Evolutionary conservation across 352 stramenopile genomes (phyloP).

Genomic region (Phytophthora pistaciae): DNA sequence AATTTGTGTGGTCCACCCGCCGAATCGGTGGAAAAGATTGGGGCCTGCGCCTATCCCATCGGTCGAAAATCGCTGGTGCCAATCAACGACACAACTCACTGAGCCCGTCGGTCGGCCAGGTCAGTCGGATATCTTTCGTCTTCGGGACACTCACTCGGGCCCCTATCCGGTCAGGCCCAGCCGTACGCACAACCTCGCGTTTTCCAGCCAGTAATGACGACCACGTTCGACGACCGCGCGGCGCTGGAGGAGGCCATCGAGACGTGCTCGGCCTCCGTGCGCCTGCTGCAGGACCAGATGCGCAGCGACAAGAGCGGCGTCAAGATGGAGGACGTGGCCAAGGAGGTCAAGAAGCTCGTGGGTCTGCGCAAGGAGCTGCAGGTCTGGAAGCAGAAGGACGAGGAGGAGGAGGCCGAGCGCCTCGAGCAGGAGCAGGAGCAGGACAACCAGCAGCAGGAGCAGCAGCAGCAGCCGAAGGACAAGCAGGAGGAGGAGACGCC

Average conservation of each 20-base stretch:
- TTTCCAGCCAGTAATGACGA: conserved; percentile 24
- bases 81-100: conserved; percentile 11
- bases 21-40: conserved; percentile 9
- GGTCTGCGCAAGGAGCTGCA: conserved; percentile 77
- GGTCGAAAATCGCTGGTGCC: conserved; percentile 31
- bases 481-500: conserved; percentile 10
- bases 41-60: background rate
- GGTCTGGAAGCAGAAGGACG: conserved; percentile 51
- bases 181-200: background rate
- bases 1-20: background rate
- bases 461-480: conserved; percentile 6
- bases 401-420: conserved; percentile 19
- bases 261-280: conserved; percentile 56
- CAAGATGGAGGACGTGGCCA: conserved; percentile 55
- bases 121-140: conserved; percentile 32
- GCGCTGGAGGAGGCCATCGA: conserved; percentile 69
- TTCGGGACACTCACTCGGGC: background rate
- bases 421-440: conserved; percentile 1
- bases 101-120: background rate
- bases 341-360: conserved; percentile 70
- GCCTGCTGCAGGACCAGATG: conserved; percentile 68
- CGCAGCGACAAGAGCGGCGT: conserved; percentile 43
- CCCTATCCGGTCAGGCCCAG: background rate
- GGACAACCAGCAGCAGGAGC: conserved; percentile 32
- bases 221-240: conserved; percentile 53